phyloP scores from a whole-genome alignment of 1,139 yeast genomes.

The Pichiaceae sp. region DNA sequence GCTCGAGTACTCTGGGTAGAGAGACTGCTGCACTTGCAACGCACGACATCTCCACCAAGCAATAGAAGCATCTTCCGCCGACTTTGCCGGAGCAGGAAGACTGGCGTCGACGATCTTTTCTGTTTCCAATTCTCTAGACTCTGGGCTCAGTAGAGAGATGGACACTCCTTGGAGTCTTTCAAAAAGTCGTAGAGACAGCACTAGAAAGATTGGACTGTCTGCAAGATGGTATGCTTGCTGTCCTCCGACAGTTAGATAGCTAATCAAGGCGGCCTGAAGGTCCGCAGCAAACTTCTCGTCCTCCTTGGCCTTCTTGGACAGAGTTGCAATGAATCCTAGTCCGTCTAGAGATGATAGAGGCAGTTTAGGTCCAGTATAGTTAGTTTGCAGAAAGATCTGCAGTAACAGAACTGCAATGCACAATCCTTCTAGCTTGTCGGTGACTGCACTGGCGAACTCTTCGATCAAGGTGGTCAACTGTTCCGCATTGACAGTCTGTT shows the following conservation, averaged over 20 bases:
- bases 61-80: slow-evolving; percentile 30
- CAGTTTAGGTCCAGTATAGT: slow-evolving; percentile 77
- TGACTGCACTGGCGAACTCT: not conserved
- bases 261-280: slow-evolving; percentile 18
- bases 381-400: slow-evolving; percentile 65
- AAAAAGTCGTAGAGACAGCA: slow-evolving; percentile 40
- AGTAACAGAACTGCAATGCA: slow-evolving; percentile 47
- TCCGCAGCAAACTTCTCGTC: slow-evolving; percentile 8
- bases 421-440: slow-evolving; percentile 5
- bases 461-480: not conserved
- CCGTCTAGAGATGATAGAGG: slow-evolving; percentile 21
- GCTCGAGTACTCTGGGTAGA: slow-evolving; percentile 51
- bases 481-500: not conserved
- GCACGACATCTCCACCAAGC: slow-evolving; percentile 73
- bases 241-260: slow-evolving; percentile 46
- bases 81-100: slow-evolving; percentile 9
- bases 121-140: slow-evolving; percentile 13
- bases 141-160: slow-evolving; percentile 23
- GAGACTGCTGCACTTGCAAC: slow-evolving; percentile 51
- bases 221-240: slow-evolving; percentile 55
- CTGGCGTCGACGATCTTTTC: slow-evolving; percentile 18
- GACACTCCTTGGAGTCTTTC: slow-evolving; percentile 37
- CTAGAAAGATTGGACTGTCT: slow-evolving; percentile 44
- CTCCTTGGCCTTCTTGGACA: slow-evolving; percentile 2
- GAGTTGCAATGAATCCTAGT: slow-evolving; percentile 19